phyloP scores from a whole-genome alignment of 2,329 filamentous ascomycete genomes.

The Aspergillus brunneoviolaceus region DNA sequence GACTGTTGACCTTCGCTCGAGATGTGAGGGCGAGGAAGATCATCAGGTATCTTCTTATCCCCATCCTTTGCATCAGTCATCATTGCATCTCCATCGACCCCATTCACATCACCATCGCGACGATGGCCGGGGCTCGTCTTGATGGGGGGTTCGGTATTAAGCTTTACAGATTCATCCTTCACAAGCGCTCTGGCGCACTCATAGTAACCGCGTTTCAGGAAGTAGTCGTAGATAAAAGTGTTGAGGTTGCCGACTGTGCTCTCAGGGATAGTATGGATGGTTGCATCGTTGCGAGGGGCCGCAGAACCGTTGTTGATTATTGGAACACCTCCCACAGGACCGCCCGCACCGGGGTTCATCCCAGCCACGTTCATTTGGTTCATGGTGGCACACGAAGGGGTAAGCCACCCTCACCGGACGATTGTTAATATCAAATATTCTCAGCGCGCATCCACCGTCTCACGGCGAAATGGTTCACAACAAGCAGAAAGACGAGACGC shows the following conservation, averaged over 20 bases:
- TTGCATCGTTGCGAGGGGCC: slow-evolving; percentile 44
- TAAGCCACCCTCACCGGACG: slow-evolving; percentile 36
- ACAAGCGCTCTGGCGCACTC: slow-evolving; percentile 77
- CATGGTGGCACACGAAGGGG: slow-evolving; percentile 45
- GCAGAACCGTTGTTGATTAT: slow-evolving; percentile 55
- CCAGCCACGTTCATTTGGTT: slow-evolving; percentile 58
- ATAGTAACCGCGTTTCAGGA: slow-evolving; percentile 79
- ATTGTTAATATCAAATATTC: slow-evolving; percentile 20
- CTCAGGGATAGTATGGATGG: slow-evolving; percentile 39
- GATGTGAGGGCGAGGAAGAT: slow-evolving; percentile 64
- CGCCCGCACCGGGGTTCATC: slow-evolving; percentile 56
- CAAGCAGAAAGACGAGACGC: slow-evolving; percentile 27
- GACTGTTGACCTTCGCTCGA: slow-evolving; percentile 65
- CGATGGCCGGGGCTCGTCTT: slow-evolving; percentile 70
- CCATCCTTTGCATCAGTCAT: slow-evolving; percentile 82
- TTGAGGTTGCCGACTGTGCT: slow-evolving; percentile 51
- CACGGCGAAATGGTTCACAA: slow-evolving; percentile 22
- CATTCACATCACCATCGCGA: slow-evolving; percentile 69
- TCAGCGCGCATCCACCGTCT: slow-evolving; percentile 37
- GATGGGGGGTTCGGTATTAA: slow-evolving; percentile 56
- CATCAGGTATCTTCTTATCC: slow-evolving; percentile 72
- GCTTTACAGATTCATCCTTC: slow-evolving; percentile 58
- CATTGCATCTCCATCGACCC: slow-evolving; percentile 71
- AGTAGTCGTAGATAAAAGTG: slow-evolving; percentile 71
- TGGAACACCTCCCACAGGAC: slow-evolving; percentile 57